Evolutionary conservation across 805 yeast species (phyloP), one percentile per base, ranked within the genome.

Genomic region (Starmera pachycereana): DNA sequence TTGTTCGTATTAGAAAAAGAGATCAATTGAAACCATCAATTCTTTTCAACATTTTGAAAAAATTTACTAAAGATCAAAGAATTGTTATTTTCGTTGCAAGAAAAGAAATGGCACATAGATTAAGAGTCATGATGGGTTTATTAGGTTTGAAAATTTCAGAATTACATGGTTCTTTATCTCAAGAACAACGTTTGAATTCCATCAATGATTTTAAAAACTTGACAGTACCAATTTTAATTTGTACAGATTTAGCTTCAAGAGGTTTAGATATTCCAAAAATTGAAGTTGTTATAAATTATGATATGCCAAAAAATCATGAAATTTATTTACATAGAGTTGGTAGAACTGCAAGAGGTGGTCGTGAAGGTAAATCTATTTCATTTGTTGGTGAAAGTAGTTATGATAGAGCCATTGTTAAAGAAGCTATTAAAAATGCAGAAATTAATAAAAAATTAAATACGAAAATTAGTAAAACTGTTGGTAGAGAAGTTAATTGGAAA

Each of bases 191-290:
- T 69, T 69, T 90, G 49, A 72, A 72, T 44, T 82, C 84, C 54
- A 84, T 92, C 35, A 82, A 78, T 10, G 82, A 79, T 43, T 92
- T 92, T 68, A 87, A 86, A 52, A 77, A 76, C 46, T 69, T 87
- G 47, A 74, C 76, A 4, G 95, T 89, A 29, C 95, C 97, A 2
- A 78, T 90, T 9, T 69, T 92, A 43, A 71, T 92, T 33, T 92
- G 97, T 79, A 92, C 99, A 1, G 99, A 92, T 72, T 74, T 92
- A 60, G 98, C 98, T 2, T 90, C 98, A 27, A 84, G 99, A 76
- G 99, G 99, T 72, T 73, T 92, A 58, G 99, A 92, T 82, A 92
- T 92, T 56, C 97, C 97, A 45, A 90, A 90, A 63, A 89, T 92
- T 58, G 97, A 89, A 60, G 78, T 82, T 44, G 99, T 92, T 36